Evolutionary conservation across 495 filamentous ascomycete species (phyloP).

Genomic region (Podospora pseudopauciseta): DNA sequence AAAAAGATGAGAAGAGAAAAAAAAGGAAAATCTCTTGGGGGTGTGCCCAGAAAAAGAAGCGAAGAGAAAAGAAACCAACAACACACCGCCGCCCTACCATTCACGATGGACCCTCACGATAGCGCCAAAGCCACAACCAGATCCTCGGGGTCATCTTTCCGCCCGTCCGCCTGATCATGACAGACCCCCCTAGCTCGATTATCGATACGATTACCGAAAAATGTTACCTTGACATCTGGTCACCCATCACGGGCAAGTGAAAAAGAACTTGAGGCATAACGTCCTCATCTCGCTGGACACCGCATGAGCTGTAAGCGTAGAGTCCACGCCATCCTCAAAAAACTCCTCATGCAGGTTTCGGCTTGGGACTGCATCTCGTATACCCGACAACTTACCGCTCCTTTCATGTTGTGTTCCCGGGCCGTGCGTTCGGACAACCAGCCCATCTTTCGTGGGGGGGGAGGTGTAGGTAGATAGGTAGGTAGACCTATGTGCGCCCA

Average conservation of each 20-base stretch:
- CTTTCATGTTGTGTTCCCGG: neutral
- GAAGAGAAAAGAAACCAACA: neutral
- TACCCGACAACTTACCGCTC: neutral
- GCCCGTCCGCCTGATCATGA: neutral
- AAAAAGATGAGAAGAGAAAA: neutral
- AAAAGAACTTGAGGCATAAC: neutral
- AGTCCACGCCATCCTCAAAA: neutral
- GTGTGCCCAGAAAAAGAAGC: neutral
- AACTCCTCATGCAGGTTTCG: neutral
- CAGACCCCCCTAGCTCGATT: neutral
- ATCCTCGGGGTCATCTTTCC: neutral
- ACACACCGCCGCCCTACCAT: constrained; percentile 5
- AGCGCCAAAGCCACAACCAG: neutral
- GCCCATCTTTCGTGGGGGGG: neutral
- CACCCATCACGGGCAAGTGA: neutral
- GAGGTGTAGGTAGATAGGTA: no score
- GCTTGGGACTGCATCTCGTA: constrained; percentile 2
- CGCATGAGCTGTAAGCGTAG: neutral
- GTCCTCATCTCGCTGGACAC: neutral
- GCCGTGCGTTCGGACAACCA: neutral
- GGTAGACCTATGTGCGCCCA: neutral
- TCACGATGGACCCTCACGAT: neutral
- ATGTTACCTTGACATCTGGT: neutral
- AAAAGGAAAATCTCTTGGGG: neutral
- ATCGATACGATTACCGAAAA: neutral